Evolutionary conservation across 2,329 filamentous ascomycete genomes (phyloP).

Genomic region (Pseudocercospora musae): DNA sequence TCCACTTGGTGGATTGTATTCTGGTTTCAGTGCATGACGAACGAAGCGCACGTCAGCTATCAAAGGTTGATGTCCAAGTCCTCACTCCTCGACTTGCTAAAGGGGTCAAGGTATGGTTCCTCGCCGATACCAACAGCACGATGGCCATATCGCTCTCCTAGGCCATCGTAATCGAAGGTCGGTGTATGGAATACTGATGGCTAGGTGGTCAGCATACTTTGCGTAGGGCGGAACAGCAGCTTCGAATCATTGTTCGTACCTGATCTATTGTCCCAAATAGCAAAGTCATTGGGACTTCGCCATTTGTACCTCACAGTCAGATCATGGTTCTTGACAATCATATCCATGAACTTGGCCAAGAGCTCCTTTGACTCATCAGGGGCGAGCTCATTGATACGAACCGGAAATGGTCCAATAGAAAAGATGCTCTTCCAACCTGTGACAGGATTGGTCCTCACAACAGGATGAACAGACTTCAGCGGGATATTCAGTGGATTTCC

Average conservation of each 20-base stretch:
- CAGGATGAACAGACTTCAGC: slow-evolving; percentile 41
- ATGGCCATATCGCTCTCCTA: slow-evolving; percentile 52
- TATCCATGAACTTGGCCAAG: slow-evolving; percentile 20
- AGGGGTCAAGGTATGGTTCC: slow-evolving; percentile 53
- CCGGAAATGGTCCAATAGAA: slow-evolving; percentile 56
- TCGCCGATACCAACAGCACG: slow-evolving; percentile 56
- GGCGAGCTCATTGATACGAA: slow-evolving; percentile 51
- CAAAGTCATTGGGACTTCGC: slow-evolving; percentile 45
- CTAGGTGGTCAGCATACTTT: slow-evolving; percentile 64
- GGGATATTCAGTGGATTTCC: slow-evolving; percentile 24
- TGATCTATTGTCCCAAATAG: slow-evolving; percentile 65
- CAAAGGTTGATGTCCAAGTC: background rate
- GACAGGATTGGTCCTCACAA: slow-evolving; percentile 58
- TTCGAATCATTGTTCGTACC: background rate
- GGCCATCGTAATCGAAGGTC: slow-evolving; percentile 59
- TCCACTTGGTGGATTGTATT: too few species aligned
- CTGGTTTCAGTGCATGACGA: too few species aligned
- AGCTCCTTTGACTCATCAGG: slow-evolving; percentile 21
- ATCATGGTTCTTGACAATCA: slow-evolving; percentile 51
- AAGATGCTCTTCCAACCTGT: slow-evolving; percentile 63
- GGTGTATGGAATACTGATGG: slow-evolving; percentile 55
- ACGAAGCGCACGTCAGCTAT: too few species aligned
- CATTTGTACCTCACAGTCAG: slow-evolving; percentile 49
- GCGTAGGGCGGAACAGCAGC: background rate
- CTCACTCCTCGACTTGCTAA: slow-evolving; percentile 44